Evolutionary conservation across 345 rosid species (phyloP).

Genomic region (Euphorbia lathyris): DNA sequence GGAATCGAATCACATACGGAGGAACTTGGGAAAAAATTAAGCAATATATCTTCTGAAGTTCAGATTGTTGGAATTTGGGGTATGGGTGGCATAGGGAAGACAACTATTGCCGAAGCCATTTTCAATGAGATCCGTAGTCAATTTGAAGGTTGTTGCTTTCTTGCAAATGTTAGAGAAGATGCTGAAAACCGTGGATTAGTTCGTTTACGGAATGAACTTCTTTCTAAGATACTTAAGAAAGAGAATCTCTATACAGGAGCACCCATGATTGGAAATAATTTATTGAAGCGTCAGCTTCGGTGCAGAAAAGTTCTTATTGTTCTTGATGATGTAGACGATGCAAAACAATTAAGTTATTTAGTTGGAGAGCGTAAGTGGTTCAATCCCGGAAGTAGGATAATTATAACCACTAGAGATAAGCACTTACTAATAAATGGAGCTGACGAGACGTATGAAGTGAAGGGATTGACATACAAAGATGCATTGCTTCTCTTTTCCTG

Average conservation of each 20-base stretch:
- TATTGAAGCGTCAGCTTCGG: not conserved
- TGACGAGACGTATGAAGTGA: not conserved
- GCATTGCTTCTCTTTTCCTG: slow-evolving; percentile 10
- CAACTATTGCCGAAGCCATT: slow-evolving; percentile 10
- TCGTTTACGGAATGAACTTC: not conserved
- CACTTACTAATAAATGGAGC: slow-evolving; percentile 5
- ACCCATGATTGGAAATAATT: slow-evolving; percentile 2
- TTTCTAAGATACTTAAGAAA: slow-evolving; percentile 1
- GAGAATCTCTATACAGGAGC: not conserved
- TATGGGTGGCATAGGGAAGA: slow-evolving; percentile 23
- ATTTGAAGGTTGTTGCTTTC: slow-evolving; percentile 8
- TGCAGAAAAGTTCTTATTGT: not conserved
- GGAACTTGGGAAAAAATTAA: not conserved
- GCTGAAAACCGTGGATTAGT: not conserved
- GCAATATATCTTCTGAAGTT: not conserved
- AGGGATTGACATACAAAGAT: not conserved
- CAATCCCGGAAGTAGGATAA: slow-evolving; percentile 17
- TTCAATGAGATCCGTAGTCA: not conserved
- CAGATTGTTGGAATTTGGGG: slow-evolving; percentile 12
- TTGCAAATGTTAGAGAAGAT: slow-evolving; percentile 9
- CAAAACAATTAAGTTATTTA: not conserved
- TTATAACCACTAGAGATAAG: slow-evolving; percentile 14
- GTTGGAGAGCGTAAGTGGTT: slow-evolving; percentile 4
- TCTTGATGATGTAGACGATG: not conserved
- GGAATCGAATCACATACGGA: slow-evolving; percentile 8